Conservation (phyloP, 1,284 basidiomycete genomes). For the Apiotrichum laibachii region DNA sequence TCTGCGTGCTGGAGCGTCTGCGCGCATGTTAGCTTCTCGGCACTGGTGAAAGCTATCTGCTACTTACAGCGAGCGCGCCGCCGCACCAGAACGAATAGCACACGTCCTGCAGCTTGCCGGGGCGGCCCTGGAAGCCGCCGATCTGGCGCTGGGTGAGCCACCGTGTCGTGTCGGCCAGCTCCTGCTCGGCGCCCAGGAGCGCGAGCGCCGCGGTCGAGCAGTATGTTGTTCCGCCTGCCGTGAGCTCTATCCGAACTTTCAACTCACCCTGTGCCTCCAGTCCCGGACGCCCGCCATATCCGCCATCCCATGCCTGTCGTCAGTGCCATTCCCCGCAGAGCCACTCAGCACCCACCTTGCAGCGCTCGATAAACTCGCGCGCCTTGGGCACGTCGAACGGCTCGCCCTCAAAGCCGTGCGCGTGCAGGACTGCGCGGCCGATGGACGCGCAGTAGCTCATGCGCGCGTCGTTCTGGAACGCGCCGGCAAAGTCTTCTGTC, state of each 20-base stretch:
- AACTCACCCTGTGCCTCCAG: constrained; percentile 71
- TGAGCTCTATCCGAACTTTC: no score
- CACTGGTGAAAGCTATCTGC: no score
- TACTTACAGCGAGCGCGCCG: constrained; percentile 66
- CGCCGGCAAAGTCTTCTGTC: constrained; percentile 51
- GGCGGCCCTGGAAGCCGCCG: constrained; percentile 81
- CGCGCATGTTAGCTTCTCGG: no score
- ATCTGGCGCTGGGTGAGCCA: constrained; percentile 76
- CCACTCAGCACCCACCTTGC: constrained; percentile 48
- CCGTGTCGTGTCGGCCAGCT: constrained; percentile 53
- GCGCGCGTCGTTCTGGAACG: constrained; percentile 55
- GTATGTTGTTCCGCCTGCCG: constrained; percentile 76
- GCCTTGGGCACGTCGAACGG: constrained; percentile 48
- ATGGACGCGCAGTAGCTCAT: constrained; percentile 82
- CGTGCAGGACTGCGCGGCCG: constrained; percentile 50
- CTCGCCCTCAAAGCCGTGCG: constrained; percentile 71
- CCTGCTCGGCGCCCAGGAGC: constrained; percentile 49
- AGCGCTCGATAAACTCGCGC: constrained; percentile 64
- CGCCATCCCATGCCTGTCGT: constrained; percentile 84
- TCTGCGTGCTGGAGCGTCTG: constrained; percentile 65
- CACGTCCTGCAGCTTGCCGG: constrained; percentile 81
- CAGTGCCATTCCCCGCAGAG: no score
- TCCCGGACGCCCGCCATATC: constrained; percentile 75
- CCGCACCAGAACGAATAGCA: constrained; percentile 96
- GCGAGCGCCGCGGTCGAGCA: constrained; percentile 76